Evolutionary conservation across 352 stramenopile species (phyloP), one percentile per base, ranked within the genome.

Genomic region (Hyaloperonospora brassicae): DNA sequence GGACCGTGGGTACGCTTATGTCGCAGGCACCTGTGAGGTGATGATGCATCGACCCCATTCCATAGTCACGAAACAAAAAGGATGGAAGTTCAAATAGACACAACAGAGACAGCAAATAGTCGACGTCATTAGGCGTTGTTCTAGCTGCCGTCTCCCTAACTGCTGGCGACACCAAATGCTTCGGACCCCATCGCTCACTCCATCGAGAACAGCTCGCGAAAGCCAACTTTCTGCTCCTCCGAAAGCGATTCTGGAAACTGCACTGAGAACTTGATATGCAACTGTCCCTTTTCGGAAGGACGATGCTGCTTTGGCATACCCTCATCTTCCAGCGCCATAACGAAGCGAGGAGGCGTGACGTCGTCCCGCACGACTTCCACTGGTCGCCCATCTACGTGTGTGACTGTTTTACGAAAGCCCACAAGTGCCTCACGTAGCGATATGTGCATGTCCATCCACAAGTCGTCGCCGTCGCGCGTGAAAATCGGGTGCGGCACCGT

Each of bases 241-340:
- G 79, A 88, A 43, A 98, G 79, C 21, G 70, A 58, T 44, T 95
- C 83, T 7, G 95, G 95, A 68, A 98, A 98, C 55, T 89, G 64
- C 3, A 98, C 92, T 53, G 97, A 86, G 72, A 98, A 97, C 31
- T 95, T 98, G 54, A 98, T 90, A 67, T 95, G 95, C 47, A 98
- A 65, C 60, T 96, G 73, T 14, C 95, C 73, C 31, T 55, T 73
- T 57, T 95, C 79, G 14, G 82, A 94, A 21, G 88, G 68, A 17
- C 87, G 84, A 65, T 96, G 89, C 47, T 94, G 72, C 59, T 96
- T 82, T 13, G 95, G 95, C 95, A 98, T 98, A 47, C 95, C 95
- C 65, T 98, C 95, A 49, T 83, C 74, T n/a, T 72, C 63, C 17
- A 98, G 59, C 55, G 85, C 73, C 27, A 86, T 78, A 1, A 97